Base-by-base conservation (phyloP, 768 basidiomycete genomes). In the Favolaschia claudopus region DNA sequence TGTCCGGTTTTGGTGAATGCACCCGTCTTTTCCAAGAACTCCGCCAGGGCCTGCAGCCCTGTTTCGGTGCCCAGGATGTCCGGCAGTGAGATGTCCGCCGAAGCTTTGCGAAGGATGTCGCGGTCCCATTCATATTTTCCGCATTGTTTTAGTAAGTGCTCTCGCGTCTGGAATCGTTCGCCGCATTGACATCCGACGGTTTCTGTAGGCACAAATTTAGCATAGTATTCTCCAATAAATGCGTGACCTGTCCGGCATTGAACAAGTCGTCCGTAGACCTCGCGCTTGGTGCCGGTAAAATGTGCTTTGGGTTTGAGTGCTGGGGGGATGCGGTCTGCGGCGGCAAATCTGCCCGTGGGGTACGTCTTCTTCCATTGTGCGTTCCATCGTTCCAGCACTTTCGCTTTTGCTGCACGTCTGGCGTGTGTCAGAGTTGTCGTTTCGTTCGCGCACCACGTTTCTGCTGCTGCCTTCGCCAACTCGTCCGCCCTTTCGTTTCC, bases 141-240 rank as follows among this genome's bases (percentile, higher is more conserved):
- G 51, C 67, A 69, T 19, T 63, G 44, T 10, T 22, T 32, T 43
- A 65, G 56, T 4, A n/a, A n/a, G 58, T 67, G 67, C 2, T 44
- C 51, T 13, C 67, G 27, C 27, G 67, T 62, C 42, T 67, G 60
- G 27, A 57, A 36, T 6, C 8, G 7, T 29, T 52, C 55, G 12
- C 60, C 67, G 40, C 67, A 69, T 24, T 28, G 67, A 50, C 67
- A 67, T 5, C 15, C 42, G 2, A 47, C 33, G 47, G 25, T n/a
- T 32, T 67, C 67, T 9, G 27, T 9, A n/a, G 58, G 58, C n/a
- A 62, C 52, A 20, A 63, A 63, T 25, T 32, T 39, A 28, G 49
- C 51, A 34, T 63, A 67, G 56, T 67, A 68, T 40, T 58, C 60
- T 37, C 68, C 67, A n/a, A 65, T 67, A 42, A 55, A 65, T 17